These are phyloP conservation scores for Cladosporium sp. DNA, from an alignment of 2,329 filamentous ascomycete genomes.

Conservation along the genomic window DNA sequence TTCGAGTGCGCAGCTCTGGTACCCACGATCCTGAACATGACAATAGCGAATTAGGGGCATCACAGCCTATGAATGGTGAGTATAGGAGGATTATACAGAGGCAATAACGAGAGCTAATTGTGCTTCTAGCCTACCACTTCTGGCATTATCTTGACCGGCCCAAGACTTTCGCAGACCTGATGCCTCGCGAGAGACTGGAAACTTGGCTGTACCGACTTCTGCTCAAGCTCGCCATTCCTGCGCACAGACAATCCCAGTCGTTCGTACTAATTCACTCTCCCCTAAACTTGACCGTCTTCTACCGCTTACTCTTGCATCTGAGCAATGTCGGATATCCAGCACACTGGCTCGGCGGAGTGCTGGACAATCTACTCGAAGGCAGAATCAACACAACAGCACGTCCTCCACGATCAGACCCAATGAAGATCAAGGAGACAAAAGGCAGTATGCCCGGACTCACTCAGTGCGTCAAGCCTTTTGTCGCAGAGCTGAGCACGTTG, in stretches of 20 bases:
- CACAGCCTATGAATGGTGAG: background rate
- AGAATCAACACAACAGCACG: conserved; percentile 22
- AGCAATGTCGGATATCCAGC: conserved; percentile 24
- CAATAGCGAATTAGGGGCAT: background rate
- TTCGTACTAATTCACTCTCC: conserved; percentile 24
- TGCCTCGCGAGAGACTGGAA: conserved; percentile 7
- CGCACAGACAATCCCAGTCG: background rate
- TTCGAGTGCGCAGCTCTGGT: background rate
- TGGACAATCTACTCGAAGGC: conserved; percentile 20
- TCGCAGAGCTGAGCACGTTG: conserved; percentile 22
- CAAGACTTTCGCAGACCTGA: conserved; percentile 1
- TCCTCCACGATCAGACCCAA: conserved; percentile 23
- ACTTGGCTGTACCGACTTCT: conserved; percentile 22
- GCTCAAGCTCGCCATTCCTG: conserved; percentile 24
- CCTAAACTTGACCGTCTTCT: conserved; percentile 25
- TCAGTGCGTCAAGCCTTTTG: conserved; percentile 23
- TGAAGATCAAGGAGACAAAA: conserved; percentile 22
- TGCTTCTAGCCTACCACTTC: background rate
- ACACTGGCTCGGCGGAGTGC: conserved; percentile 23
- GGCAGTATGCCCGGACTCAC: background rate
- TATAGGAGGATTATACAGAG: background rate
- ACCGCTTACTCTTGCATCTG: conserved; percentile 23
- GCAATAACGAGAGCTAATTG: background rate
- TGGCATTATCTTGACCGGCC: background rate
- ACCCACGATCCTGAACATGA: background rate